Base-by-base conservation (phyloP, 2,329 filamentous ascomycete species). In the Colletotrichum lupini region DNA sequence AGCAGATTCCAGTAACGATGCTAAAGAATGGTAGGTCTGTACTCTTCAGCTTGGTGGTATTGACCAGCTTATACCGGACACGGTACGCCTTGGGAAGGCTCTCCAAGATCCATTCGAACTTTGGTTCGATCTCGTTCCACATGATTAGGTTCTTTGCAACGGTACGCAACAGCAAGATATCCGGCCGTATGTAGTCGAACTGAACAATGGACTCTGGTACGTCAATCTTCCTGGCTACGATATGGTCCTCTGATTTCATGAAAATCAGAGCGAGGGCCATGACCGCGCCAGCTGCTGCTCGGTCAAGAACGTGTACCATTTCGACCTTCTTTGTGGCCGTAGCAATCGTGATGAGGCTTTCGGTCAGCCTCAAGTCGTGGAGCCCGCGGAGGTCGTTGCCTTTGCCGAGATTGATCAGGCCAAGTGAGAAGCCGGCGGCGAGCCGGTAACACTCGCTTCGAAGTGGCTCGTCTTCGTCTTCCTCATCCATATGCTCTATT, bases 381-480 rank as follows among this genome's bases (percentile, higher is more conserved):
- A 99, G 87, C 11, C 96, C 96, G 79, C 93, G 93, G 32, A 98
- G 87, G 78, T 98, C 94, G 74, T 91, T 93, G 24, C 97, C 97
- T 79, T 96, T 97, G 68, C 93, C 97, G 1, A 99, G 86, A 81
- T 99, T 99, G 82, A 99, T 98, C 76, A 97, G 92, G 0, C 97
- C 97, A 0, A 99, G 88, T 0, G 97, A 93, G 78, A 98, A 98
- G 0, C 97, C 97, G 22, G 97, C 95, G 9, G 97, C 95, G 46
- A 99, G 88, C 53, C 97, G 92, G 82, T 99, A 99, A n/a, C 95
- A 95, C 84, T 99, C 97, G 79, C 97, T 96, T 28, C 96, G 92
- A 61, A 98, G 84, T 26, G 92, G 92, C 78, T 98, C 94, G 70
- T 95, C 93, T 73, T 98, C 95, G 66, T 96, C 93, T 49, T 94